phyloP scores from a whole-genome alignment of 768 basidiomycete genomes.

The Auricularia sp. region DNA sequence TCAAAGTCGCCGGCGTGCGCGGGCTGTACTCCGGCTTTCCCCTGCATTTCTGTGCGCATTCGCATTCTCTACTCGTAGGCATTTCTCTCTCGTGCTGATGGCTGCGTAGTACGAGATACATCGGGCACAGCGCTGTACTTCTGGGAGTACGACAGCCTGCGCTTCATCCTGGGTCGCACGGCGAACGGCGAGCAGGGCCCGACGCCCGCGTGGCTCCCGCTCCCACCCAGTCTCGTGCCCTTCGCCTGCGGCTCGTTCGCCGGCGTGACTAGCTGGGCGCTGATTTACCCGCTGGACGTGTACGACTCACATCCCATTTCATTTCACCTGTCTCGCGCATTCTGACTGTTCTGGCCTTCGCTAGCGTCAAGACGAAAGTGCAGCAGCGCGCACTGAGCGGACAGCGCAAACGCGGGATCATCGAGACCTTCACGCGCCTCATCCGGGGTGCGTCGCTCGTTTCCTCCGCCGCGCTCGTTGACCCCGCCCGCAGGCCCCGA shows the following conservation, averaged over 20 bases:
- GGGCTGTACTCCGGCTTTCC: conserved; percentile 79
- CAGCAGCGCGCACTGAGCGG: conserved; percentile 87
- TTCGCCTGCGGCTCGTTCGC: conserved; percentile 87
- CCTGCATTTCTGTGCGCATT: conserved; percentile 68
- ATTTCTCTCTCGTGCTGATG: neutral
- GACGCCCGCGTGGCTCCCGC: conserved; percentile 79
- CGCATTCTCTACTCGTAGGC: conserved; percentile 2
- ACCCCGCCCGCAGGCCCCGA: conserved; percentile 51
- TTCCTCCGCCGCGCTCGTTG: conserved; percentile 1
- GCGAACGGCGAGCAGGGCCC: conserved; percentile 71
- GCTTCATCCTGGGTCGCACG: conserved; percentile 71
- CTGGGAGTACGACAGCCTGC: conserved; percentile 86
- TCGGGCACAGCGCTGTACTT: conserved; percentile 87
- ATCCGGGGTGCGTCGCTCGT: conserved; percentile 51
- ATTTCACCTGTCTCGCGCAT: conserved; percentile 4
- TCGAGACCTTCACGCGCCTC: conserved; percentile 67
- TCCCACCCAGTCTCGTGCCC: conserved; percentile 69
- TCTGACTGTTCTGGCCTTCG: conserved; percentile 21
- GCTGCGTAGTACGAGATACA: conserved; percentile 67
- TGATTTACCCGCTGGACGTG: conserved; percentile 92
- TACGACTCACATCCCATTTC: neutral
- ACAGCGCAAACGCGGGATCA: conserved; percentile 56
- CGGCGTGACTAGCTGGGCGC: conserved; percentile 66
- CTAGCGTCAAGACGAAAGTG: conserved; percentile 82
- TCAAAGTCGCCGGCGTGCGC: conserved; percentile 42